Percentiles rank a stretch among this genome's conserved stretches.
These are phyloP conservation scores for Hypoxylon crocopeplum DNA, from an alignment of 495 filamentous ascomycete species.

Conservation along the genomic window DNA sequence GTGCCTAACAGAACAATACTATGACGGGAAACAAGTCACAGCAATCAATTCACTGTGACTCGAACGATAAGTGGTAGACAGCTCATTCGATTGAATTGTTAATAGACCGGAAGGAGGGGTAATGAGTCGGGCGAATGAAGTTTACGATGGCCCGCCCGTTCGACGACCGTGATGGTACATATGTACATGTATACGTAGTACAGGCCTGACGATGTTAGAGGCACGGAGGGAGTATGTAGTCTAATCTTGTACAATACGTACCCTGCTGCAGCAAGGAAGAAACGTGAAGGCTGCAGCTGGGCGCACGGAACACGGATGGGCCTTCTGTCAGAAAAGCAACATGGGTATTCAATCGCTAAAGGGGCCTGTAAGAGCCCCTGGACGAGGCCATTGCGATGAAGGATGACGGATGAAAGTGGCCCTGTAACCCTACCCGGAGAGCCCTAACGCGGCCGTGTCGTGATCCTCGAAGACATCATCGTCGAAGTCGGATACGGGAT, in stretches of 20 bases:
- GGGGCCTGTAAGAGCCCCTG: constrained; percentile 32
- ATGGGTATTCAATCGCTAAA: constrained; percentile 27
- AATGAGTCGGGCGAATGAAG: constrained; percentile 26
- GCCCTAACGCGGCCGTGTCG: constrained; percentile 26
- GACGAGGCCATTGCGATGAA: constrained; percentile 1
- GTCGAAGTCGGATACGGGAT: constrained; percentile 4
- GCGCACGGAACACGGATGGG: constrained; percentile 30
- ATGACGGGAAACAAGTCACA: constrained; percentile 30
- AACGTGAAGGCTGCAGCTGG: constrained; percentile 22
- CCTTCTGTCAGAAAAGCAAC: not conserved
- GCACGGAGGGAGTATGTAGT: constrained; percentile 26
- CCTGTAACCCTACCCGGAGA: constrained; percentile 35
- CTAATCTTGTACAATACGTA: constrained; percentile 14
- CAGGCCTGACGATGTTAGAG: constrained; percentile 11
- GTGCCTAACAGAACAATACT: constrained; percentile 35
- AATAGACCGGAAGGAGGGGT: constrained; percentile 24
- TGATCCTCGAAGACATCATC: constrained; percentile 1
- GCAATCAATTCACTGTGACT: constrained; percentile 29
- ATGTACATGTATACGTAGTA: not conserved
- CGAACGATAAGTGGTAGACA: constrained; percentile 16
- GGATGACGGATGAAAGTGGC: constrained; percentile 12
- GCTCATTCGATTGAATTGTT: constrained; percentile 25
- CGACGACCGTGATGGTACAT: constrained; percentile 22
- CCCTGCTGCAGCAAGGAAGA: constrained; percentile 12
- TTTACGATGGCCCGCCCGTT: constrained; percentile 28